Evolutionary conservation across 352 stramenopile genomes (phyloP).

Genomic region (Phytophthora quininea): DNA sequence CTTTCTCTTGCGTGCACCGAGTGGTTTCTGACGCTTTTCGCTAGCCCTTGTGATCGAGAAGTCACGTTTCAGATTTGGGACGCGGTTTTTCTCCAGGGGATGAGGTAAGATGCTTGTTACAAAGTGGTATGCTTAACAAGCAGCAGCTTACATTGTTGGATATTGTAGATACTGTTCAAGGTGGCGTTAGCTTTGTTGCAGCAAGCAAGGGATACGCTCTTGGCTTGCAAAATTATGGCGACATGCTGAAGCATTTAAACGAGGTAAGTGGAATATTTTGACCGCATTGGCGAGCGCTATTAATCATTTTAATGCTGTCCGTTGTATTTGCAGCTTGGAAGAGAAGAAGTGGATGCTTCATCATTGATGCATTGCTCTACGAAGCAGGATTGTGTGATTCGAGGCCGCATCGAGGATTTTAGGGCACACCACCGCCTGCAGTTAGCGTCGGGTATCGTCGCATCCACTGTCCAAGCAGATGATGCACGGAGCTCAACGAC

Average conservation of each 20-base stretch:
- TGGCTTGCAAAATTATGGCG: conserved; percentile 74
- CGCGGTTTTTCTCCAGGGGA: conserved; percentile 81
- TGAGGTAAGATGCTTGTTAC: conserved; percentile 48
- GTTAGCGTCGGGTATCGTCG: conserved; percentile 77
- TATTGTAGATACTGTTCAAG: conserved; percentile 72
- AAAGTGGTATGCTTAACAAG: neutral
- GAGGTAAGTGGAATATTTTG: conserved; percentile 44
- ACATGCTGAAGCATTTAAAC: conserved; percentile 84
- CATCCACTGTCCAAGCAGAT: conserved; percentile 63
- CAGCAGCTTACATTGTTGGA: neutral
- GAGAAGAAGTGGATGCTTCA: conserved; percentile 48
- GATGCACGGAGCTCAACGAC: conserved; percentile 37
- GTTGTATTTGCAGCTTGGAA: conserved; percentile 55
- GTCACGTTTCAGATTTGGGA: conserved; percentile 88
- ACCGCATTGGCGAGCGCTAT: too few species aligned
- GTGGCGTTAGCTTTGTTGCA: conserved; percentile 78
- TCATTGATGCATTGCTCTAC: conserved; percentile 57
- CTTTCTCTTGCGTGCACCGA: conserved; percentile 87
- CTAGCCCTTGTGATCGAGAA: conserved; percentile 73
- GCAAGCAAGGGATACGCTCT: conserved; percentile 57
- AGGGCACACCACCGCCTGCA: conserved; percentile 83
- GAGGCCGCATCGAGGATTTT: conserved; percentile 82
- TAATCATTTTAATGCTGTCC: neutral
- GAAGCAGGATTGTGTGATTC: conserved; percentile 72
- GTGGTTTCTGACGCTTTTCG: conserved; percentile 90